Evolutionary conservation across 805 yeast species (phyloP), one percentile per base, ranked within the genome.

Genomic region (Teunomyces panamensis): DNA sequence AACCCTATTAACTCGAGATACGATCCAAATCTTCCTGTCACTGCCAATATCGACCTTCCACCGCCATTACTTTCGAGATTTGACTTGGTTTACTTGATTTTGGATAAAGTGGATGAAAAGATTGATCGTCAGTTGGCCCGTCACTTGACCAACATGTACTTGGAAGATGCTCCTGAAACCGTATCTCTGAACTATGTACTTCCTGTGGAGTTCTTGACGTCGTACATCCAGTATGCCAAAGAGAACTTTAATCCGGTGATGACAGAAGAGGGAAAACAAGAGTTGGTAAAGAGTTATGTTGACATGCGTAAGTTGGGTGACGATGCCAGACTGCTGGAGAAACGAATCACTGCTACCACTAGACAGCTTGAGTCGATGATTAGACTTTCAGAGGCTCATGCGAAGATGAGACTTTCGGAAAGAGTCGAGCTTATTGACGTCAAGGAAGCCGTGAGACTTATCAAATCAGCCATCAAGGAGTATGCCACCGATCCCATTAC

Each of bases 401-500:
- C 99, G 1, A 91, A 90, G 69, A 88, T 94, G 96, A 82, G 96
- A 57, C 74, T 94, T 28, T 79, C 92, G 1, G 69, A 75, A 1
- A 63, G 57, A 0, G 99, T 94, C 4, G 85, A 84, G 46, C 73
- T 87, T 24, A 76, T 75, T 27, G 99, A 94, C 65, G 99, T 94
- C 5, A 76, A 78, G 50, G 99, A 94, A 64, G 96, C 98, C 0
- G 97, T 91, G 2, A 79, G 99, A 55, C 75, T 94, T 55, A 94
- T 92, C 63, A 84, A 87, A 57, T 81, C 96, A 3, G 99, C 99
- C 10, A 88, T 94, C 55, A 94, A 94, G 65, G 98, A 94, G 54
- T 94, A 94, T 64, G 99, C 99, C 11, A 94, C 97, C 2, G 99
- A 94, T 70, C 99, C 99, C 20, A 74, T 85, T 30, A 92, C 99